Conservation (phyloP, 805 yeast species). For the Blastobotrys terrestris region DNA sequence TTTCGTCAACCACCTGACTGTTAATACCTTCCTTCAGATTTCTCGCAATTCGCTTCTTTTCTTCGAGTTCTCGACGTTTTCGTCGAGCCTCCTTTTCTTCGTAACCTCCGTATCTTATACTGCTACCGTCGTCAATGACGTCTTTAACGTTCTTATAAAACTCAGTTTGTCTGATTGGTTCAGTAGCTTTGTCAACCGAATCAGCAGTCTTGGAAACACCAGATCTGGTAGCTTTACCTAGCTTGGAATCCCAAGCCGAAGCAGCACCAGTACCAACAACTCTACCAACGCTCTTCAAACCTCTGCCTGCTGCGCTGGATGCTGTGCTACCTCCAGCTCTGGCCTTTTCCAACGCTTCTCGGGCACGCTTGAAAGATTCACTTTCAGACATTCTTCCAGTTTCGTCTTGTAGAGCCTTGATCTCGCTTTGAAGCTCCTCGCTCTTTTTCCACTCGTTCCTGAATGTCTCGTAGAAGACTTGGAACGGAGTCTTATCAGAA, state of each 20-base stretch:
- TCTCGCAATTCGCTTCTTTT: conserved; percentile 24
- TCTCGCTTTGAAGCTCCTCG: conserved; percentile 81
- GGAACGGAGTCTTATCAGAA: conserved; percentile 51
- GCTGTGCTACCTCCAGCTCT: conserved; percentile 49
- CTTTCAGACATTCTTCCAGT: conserved; percentile 91
- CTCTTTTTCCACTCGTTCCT: conserved; percentile 86
- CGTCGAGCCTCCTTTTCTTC: conserved; percentile 78
- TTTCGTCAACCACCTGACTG: conserved; percentile 63
- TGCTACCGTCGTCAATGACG: conserved; percentile 87
- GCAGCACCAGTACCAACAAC: conserved; percentile 84
- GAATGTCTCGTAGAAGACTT: conserved; percentile 90
- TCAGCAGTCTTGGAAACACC: conserved; percentile 81
- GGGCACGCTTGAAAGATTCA: conserved; percentile 87
- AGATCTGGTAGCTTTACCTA: conserved; percentile 80
- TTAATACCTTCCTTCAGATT: conserved; percentile 54
- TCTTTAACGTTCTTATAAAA: conserved; percentile 84
- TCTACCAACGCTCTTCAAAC: conserved; percentile 84
- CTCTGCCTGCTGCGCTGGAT: conserved; percentile 59
- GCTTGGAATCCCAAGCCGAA: conserved; percentile 94
- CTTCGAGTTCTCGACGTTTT: conserved; percentile 51
- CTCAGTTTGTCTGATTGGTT: conserved; percentile 88
- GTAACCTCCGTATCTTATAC: conserved; percentile 87
- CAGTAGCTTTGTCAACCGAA: conserved; percentile 73
- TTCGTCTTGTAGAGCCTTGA: conserved; percentile 92
- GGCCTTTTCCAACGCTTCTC: conserved; percentile 85